Conservation (phyloP, 2,329 filamentous ascomycete species). For the Hypoxylon sp. region DNA sequence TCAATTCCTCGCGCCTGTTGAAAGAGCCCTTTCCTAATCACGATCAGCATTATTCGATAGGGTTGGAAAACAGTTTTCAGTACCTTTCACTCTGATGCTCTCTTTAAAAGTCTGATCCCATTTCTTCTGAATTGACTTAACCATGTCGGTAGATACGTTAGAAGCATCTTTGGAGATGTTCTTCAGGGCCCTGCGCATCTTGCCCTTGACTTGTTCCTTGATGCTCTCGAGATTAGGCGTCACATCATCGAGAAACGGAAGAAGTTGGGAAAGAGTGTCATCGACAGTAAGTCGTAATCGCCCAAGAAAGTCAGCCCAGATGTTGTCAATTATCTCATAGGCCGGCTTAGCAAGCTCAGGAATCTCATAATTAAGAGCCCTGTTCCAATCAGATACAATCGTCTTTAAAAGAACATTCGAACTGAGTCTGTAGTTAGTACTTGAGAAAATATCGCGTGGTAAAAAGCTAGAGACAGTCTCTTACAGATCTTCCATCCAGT, state of each 20-base stretch:
- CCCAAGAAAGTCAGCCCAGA: slow-evolving; percentile 2
- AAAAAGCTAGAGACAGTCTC: neutral
- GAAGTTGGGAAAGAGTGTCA: neutral
- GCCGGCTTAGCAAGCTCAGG: neutral
- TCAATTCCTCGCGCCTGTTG: neutral
- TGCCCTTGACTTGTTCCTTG: neutral
- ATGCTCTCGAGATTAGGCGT: neutral
- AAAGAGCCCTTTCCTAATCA: slow-evolving; percentile 2
- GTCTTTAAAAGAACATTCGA: slow-evolving; percentile 1
- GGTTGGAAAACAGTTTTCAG: neutral
- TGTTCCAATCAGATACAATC: slow-evolving; percentile 8
- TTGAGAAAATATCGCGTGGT: neutral
- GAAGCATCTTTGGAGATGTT: slow-evolving; percentile 4
- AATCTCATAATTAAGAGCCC: slow-evolving; percentile 9
- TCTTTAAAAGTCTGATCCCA: neutral
- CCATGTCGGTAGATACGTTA: neutral
- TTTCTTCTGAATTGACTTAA: neutral
- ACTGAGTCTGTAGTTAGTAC: neutral
- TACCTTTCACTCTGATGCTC: neutral
- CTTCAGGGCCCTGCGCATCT: neutral
- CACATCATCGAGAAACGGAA: neutral
- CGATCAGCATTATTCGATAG: neutral
- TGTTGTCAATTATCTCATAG: neutral
- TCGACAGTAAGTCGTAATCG: neutral
- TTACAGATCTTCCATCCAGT: slow-evolving; percentile 16